These are phyloP conservation scores for Leishmania aethiopica DNA, from an alignment of 208 protist species.

Conservation along the genomic window DNA sequence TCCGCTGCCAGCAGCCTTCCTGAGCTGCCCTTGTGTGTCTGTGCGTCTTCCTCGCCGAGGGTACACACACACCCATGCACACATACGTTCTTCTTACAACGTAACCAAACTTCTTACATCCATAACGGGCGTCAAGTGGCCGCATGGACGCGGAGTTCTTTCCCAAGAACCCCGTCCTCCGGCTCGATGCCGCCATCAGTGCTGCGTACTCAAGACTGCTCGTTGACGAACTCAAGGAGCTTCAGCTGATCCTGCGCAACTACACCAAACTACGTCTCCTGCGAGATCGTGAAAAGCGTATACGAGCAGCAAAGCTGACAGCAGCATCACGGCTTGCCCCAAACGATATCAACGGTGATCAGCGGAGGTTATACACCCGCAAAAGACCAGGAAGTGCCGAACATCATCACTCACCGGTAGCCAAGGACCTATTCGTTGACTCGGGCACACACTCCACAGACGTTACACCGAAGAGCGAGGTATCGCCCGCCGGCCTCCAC, in stretches of 20 bases:
- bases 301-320: too few relatives aligned
- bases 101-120: neutral
- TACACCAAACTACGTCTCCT: neutral
- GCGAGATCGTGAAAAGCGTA: neutral
- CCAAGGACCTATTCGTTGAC: neutral
- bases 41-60: neutral
- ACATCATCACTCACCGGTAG: neutral
- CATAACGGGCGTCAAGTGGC: neutral
- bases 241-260: neutral
- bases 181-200: neutral
- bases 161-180: neutral
- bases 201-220: neutral
- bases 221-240: neutral
- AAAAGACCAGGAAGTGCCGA: too few relatives aligned
- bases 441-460: neutral
- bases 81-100: neutral
- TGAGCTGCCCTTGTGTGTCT: neutral
- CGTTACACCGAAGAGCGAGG: neutral
- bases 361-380: too few relatives aligned
- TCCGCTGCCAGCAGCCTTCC: neutral
- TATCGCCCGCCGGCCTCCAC: neutral
- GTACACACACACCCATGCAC: neutral
- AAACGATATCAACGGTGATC: neutral
- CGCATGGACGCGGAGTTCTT: neutral
- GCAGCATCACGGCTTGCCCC: neutral